phyloP scores from a whole-genome alignment of 2,329 filamentous ascomycete genomes.

The Penicillium sp. region DNA sequence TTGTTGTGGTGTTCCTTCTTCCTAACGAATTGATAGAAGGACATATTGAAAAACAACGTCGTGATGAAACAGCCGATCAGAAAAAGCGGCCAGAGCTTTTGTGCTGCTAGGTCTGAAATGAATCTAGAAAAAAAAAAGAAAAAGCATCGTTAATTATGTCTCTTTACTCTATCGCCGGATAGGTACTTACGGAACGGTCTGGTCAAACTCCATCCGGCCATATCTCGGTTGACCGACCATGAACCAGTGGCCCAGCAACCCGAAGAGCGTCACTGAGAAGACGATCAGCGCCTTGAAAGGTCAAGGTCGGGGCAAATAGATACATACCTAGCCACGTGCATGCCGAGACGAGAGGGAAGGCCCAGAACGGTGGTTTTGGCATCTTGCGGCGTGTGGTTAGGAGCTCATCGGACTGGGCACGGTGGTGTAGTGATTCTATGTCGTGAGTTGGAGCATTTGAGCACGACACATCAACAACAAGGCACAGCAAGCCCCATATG shows the following conservation, averaged over 20 bases:
- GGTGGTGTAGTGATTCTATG: neutral
- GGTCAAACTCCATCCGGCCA: slow-evolving; percentile 23
- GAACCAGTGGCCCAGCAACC: slow-evolving; percentile 23
- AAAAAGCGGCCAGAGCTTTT: slow-evolving; percentile 21
- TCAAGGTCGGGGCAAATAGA: neutral
- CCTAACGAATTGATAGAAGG: slow-evolving; percentile 23
- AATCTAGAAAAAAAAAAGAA: slow-evolving; percentile 9
- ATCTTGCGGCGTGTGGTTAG: slow-evolving; percentile 3
- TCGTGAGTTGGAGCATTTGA: slow-evolving; percentile 1
- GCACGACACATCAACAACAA: neutral
- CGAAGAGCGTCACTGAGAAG: slow-evolving; percentile 17
- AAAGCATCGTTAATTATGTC: neutral
- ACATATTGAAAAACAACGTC: slow-evolving; percentile 20
- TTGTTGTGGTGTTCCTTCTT: slow-evolving; percentile 20
- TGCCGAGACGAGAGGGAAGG: slow-evolving; percentile 21
- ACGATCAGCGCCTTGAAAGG: neutral
- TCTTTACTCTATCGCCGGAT: neutral
- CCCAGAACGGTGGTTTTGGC: slow-evolving; percentile 16
- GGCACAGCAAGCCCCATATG: neutral
- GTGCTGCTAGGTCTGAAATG: slow-evolving; percentile 24
- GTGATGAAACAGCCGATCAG: slow-evolving; percentile 22
- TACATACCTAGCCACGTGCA: slow-evolving; percentile 23
- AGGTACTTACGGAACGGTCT: slow-evolving; percentile 21
- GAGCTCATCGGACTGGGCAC: slow-evolving; percentile 3
- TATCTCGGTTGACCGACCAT: slow-evolving; percentile 21